Percentiles rank a stretch among this genome's conserved stretches.
Conservation (phyloP, 148 eudicot genomes). For the Polygonum aviculare region DNA sequence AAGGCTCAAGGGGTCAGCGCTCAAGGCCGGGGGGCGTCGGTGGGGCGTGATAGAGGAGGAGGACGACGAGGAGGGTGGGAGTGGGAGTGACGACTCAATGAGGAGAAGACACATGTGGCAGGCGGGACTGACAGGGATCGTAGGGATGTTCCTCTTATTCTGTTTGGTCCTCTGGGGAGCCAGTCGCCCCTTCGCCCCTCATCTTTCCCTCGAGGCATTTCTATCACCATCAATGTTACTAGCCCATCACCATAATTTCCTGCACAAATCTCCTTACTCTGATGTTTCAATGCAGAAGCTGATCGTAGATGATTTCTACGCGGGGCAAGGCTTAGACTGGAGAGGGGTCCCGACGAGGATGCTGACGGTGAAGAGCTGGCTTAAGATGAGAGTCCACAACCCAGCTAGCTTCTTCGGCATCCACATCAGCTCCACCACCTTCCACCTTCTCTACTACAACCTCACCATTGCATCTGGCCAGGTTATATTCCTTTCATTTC, state of each 20-base stretch:
- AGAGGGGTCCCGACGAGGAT: slow-evolving; percentile 71
- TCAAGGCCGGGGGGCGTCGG: too few relatives aligned
- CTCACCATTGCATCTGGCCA: slow-evolving; percentile 59
- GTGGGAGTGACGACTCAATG: not conserved
- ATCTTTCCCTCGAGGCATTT: slow-evolving; percentile 39
- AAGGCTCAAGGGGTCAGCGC: slow-evolving; percentile 27
- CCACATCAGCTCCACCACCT: slow-evolving; percentile 37
- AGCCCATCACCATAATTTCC: not conserved
- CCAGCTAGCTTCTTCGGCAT: slow-evolving; percentile 75
- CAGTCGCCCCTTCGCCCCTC: slow-evolving; percentile 41
- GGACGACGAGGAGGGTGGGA: not conserved
- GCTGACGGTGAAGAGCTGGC: slow-evolving; percentile 39
- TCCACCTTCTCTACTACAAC: slow-evolving; percentile 38
- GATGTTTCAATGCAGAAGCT: slow-evolving; percentile 29
- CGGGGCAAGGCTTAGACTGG: slow-evolving; percentile 52
- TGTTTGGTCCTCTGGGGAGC: slow-evolving; percentile 65
- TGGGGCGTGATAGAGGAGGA: slow-evolving; percentile 13
- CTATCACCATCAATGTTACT: not conserved
- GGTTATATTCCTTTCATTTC: slow-evolving; percentile 20
- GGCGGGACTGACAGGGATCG: slow-evolving; percentile 20
- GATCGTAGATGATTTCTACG: slow-evolving; percentile 32
- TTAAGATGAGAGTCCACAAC: slow-evolving; percentile 42
- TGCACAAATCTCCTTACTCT: not conserved
- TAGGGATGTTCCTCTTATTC: slow-evolving; percentile 18
- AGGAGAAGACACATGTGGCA: slow-evolving; percentile 12